Percentiles rank a stretch among this genome's conserved stretches.
These are phyloP conservation scores for Stentor coeruleus DNA, from an alignment of 73 alveolate species.

Conservation along the genomic window DNA sequence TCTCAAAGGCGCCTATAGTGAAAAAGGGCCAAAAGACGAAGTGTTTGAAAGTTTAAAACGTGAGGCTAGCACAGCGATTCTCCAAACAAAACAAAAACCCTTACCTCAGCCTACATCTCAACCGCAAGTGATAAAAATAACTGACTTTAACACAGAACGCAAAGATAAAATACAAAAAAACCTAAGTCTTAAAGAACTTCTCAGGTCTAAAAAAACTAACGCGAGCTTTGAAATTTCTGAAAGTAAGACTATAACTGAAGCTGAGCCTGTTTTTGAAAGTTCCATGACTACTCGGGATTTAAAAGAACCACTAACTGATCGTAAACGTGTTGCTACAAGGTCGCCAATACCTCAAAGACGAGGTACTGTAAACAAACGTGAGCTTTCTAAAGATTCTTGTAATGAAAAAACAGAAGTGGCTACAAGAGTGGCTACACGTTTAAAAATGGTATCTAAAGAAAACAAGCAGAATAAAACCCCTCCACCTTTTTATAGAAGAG, in stretches of 20 bases:
- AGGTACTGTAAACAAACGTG: neutral
- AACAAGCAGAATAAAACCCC: neutral
- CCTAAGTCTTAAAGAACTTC: constrained; percentile 9
- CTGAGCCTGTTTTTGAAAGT: neutral
- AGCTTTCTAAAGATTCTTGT: neutral
- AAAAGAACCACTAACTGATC: neutral
- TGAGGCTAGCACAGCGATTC: constrained; percentile 2
- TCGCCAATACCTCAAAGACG: constrained; percentile 8
- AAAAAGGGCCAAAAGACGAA: neutral
- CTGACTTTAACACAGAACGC: neutral
- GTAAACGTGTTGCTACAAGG: neutral
- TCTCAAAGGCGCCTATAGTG: neutral
- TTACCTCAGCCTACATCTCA: neutral
- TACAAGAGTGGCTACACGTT: neutral
- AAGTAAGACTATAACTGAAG: neutral
- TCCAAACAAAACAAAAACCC: neutral
- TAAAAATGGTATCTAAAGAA: neutral
- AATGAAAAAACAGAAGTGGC: neutral
- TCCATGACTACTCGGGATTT: neutral
- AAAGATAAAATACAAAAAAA: neutral
- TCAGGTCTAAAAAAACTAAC: neutral
- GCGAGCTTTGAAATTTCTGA: constrained; percentile 1
- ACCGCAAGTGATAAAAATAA: neutral
- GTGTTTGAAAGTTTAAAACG: neutral
- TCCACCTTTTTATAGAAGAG: neutral